phyloP scores from a whole-genome alignment of 192 early-diverging fungal species.

The Coemansia umbellata region DNA sequence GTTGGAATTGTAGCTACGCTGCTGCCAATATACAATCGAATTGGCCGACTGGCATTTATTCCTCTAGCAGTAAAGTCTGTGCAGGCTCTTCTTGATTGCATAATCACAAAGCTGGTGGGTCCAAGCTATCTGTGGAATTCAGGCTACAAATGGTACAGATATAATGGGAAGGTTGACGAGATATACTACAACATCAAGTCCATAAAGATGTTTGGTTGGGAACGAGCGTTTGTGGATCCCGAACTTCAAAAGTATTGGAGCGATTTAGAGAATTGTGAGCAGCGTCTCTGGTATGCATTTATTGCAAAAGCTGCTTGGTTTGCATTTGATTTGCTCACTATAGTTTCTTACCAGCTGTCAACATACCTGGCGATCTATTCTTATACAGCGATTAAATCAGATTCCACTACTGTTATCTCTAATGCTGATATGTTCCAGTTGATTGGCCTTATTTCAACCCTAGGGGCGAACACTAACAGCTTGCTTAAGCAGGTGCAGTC shows the following conservation, averaged over 20 bases:
- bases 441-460: not conserved
- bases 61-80: slow-evolving; percentile 3
- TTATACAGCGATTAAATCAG: slow-evolving; percentile 10
- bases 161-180: slow-evolving; percentile 11
- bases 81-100: not conserved
- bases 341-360: not conserved
- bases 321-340: not conserved
- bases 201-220: slow-evolving; percentile 46
- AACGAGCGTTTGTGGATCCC: slow-evolving; percentile 27
- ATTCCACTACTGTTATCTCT: not conserved
- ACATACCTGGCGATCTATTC: slow-evolving; percentile 7
- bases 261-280: not conserved
- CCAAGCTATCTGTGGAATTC: not conserved
- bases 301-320: slow-evolving; percentile 11
- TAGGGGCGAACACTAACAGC: not conserved
- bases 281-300: slow-evolving; percentile 24
- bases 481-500: not conserved
- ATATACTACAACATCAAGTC: slow-evolving; percentile 15
- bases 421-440: slow-evolving; percentile 20
- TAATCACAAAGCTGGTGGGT: not conserved
- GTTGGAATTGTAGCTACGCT: not conserved
- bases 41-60: slow-evolving; percentile 16
- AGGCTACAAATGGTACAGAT: not conserved
- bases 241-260: slow-evolving; percentile 4
- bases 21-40: slow-evolving; percentile 8